These are phyloP conservation scores for Atalantia buxifolia DNA, from an alignment of 345 rosid species.

Conservation along the genomic window DNA sequence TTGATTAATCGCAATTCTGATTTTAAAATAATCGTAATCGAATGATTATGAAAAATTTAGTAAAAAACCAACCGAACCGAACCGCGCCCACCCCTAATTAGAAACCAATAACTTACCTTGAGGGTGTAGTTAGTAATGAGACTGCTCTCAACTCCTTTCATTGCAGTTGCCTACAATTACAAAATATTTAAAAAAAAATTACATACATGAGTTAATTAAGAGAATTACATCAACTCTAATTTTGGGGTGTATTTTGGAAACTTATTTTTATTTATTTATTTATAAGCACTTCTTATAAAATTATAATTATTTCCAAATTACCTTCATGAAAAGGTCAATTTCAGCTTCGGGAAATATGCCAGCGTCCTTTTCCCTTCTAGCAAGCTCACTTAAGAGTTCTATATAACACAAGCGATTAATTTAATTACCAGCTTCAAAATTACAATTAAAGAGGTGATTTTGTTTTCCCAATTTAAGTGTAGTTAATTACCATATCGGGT, in stretches of 20 bases:
- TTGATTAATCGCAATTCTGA: too few species aligned
- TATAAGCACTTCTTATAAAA: background rate
- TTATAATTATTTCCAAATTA: background rate
- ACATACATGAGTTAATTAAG: background rate
- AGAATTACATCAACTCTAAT: background rate
- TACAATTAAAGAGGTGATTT: background rate
- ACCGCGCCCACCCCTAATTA: too few species aligned
- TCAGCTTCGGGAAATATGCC: slow-evolving; percentile 83
- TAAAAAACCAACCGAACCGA: too few species aligned
- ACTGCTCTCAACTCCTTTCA: slow-evolving; percentile 68
- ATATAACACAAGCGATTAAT: background rate
- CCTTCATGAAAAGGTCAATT: slow-evolving; percentile 91
- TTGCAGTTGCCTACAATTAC: slow-evolving; percentile 62
- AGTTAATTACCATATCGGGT: slow-evolving; percentile 64
- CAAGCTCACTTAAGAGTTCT: slow-evolving; percentile 78
- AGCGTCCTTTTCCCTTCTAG: slow-evolving; percentile 71
- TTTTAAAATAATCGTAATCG: too few species aligned
- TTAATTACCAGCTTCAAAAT: background rate
- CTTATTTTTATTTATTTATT: background rate
- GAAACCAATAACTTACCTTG: slow-evolving; percentile 42
- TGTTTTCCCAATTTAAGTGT: background rate
- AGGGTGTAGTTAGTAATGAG: slow-evolving; percentile 88
- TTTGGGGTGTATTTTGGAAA: background rate
- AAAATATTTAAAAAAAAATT: background rate
- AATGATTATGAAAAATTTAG: too few species aligned